Base-by-base conservation (phyloP, 768 basidiomycete species). In the Lentinus brumalis region DNA sequence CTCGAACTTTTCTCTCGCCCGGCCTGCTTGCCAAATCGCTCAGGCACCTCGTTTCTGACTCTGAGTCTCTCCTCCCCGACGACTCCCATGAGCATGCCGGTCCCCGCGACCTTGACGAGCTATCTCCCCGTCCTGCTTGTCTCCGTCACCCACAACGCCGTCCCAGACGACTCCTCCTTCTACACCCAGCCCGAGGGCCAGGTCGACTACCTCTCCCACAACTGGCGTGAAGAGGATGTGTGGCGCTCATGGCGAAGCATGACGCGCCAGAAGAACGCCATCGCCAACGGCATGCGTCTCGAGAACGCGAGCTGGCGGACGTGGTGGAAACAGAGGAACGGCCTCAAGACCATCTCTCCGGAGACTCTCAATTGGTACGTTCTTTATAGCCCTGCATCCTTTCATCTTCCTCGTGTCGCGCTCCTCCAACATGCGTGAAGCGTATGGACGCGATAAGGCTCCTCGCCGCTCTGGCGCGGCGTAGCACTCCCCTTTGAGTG, bases 291-390 rank as follows among this genome's bases (percentile, higher is more conserved):
- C 50, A 82, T 90, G 51, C 81, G 96, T 51, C 85, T 99, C 57
- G 96, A 99, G 81, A 99, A 99, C 70, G 97, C 97, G 9, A 93
- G 91, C 62, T 99, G 96, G 96, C 81, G 96, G 44, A 98, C 96
- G 1, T 99, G 96, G 96, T 98, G 96, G 89, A 98, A 98, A 77
- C 96, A 98, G 83, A 81, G 97, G 63, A 97, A 97, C 69, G 92
- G 95, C 65, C 84, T 99, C 63, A 92, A 89, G 79, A 99, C 96
- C 0, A 83, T 99, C 72, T 91, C 89, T 29, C 96, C 96, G 59
- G 97, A 99, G 79, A 98, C 96, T 3, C 86, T 99, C 68, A 99
- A 99, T 74, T 99, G 96, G 96, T 98, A 70, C 69, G 90, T 53
- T 56, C 35, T 56, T 50, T 59, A 32, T 52, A 47, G 21, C 47